Evolutionary conservation across 108 stramenopile species (phyloP), one percentile per base, ranked within the genome.

Genomic region (Discostella pseudostelligera): DNA sequence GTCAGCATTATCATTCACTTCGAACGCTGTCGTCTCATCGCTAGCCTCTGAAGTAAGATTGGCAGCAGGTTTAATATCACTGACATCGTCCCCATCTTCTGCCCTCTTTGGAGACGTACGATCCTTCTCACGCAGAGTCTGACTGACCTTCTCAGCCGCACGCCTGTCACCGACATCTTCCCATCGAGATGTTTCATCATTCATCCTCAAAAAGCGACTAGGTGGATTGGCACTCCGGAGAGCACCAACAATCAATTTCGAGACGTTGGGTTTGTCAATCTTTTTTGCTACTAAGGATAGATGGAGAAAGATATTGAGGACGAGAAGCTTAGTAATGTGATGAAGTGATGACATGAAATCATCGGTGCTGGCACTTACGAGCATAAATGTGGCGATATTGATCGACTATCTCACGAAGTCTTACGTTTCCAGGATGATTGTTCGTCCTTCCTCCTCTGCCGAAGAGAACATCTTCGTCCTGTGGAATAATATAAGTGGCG

Each of bases 371-470:
- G 5, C 3, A 32, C 32, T 32, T 32, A 32, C 60, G 50, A 56
- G 47, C 35, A 59, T 79, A 79, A 2, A 51, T 50, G 40, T 40
- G 51, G 32, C 53, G 35, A 59, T 74, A 74, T 17, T 49, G 43
- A 13, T 39, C 49, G n/a, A 93, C 87, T 62, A 88, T 82, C 39
- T 88, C 84, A n/a, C 91, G 85, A 61, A 93, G 86, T 19, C 91
- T 76, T 29, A 78, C 79, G 75, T 92, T 93, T 8, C 91, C 91
- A 53, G 77, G 88, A 74, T 89, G 86, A 46, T 87, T 86, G 66
- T 92, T 92, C 0, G 91, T 92, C 24, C 87, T 60, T 8, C 91
- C 88, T 39, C 91, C 91, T 49, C 84, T 81, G 39, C 88, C 77
- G 29, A 87, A 87, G 7, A 81, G 70, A 26, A 81, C 56, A 51